Conservation (phyloP, 352 stramenopile species). For the Globisporangium spiculum region DNA sequence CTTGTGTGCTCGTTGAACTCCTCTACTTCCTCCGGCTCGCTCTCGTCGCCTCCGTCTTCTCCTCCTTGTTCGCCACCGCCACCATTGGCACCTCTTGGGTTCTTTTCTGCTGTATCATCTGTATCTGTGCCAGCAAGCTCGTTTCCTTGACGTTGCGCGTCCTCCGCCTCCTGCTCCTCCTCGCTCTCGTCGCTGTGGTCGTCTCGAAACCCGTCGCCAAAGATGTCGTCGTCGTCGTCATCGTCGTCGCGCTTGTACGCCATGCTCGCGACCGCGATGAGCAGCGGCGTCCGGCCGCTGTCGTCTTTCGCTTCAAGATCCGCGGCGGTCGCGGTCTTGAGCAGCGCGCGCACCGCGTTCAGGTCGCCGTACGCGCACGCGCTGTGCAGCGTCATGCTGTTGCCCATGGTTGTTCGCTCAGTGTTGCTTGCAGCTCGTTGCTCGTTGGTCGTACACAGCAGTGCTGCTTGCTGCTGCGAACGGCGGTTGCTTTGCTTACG, state of each 20-base stretch:
- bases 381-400: slow-evolving; percentile 79
- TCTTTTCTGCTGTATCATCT: neutral
- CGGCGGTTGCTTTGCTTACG: neutral
- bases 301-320: slow-evolving; percentile 75
- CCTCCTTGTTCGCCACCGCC: slow-evolving; percentile 6
- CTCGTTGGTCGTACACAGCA: neutral
- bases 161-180: slow-evolving; percentile 10
- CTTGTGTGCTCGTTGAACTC: slow-evolving; percentile 49
- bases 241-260: slow-evolving; percentile 43
- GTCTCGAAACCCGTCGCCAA: slow-evolving; percentile 32
- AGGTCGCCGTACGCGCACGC: slow-evolving; percentile 77
- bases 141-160: neutral
- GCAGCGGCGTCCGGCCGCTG: slow-evolving; percentile 67
- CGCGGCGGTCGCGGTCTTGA: slow-evolving; percentile 56
- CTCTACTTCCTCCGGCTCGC: slow-evolving; percentile 39
- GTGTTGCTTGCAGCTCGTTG: neutral
- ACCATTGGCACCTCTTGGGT: slow-evolving; percentile 8
- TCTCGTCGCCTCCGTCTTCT: slow-evolving; percentile 3
- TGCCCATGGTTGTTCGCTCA: slow-evolving; percentile 51
- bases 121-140: neutral
- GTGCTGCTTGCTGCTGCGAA: neutral
- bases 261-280: slow-evolving; percentile 67
- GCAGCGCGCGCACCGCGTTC: slow-evolving; percentile 45
- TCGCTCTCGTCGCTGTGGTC: slow-evolving; percentile 26
- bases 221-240: slow-evolving; percentile 33